Conservation (phyloP, 1,139 yeast genomes). For the Yamadazyma siamensis region DNA sequence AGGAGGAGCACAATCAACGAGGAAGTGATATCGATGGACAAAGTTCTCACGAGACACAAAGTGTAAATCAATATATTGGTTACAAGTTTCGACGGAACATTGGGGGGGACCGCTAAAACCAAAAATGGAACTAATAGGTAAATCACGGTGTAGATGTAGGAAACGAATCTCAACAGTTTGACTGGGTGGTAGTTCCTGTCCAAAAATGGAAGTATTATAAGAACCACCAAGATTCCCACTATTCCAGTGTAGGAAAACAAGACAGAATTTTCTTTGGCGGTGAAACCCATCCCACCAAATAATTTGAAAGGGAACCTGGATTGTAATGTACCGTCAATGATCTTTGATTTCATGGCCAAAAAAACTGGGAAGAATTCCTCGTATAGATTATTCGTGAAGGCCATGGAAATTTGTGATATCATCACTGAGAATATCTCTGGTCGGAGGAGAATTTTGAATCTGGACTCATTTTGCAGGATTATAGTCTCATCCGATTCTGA, state of each 20-base stretch:
- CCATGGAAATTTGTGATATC: background rate
- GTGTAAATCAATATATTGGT: constrained; percentile 21
- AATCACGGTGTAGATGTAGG: constrained; percentile 42
- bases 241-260: constrained; percentile 55
- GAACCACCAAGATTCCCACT: constrained; percentile 49
- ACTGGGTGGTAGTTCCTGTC: constrained; percentile 50
- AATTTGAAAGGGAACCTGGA: constrained; percentile 30
- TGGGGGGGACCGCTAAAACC: constrained; percentile 36
- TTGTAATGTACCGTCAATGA: background rate
- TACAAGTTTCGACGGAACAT: constrained; percentile 21
- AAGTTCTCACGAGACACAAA: constrained; percentile 32
- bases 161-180: constrained; percentile 40
- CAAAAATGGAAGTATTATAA: constrained; percentile 51
- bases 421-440: background rate
- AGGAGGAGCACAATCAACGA: constrained; percentile 27
- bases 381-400: constrained; percentile 15
- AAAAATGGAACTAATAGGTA: constrained; percentile 51
- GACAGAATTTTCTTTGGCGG: constrained; percentile 47
- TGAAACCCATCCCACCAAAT: constrained; percentile 27
- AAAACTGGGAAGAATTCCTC: constrained; percentile 59
- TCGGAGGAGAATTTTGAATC: background rate
- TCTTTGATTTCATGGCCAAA: background rate
- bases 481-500: background rate
- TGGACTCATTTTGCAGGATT: background rate
- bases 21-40: constrained; percentile 19